Evolutionary conservation across 208 protist genomes (phyloP).

Genomic region (Strigomonas culicis): DNA sequence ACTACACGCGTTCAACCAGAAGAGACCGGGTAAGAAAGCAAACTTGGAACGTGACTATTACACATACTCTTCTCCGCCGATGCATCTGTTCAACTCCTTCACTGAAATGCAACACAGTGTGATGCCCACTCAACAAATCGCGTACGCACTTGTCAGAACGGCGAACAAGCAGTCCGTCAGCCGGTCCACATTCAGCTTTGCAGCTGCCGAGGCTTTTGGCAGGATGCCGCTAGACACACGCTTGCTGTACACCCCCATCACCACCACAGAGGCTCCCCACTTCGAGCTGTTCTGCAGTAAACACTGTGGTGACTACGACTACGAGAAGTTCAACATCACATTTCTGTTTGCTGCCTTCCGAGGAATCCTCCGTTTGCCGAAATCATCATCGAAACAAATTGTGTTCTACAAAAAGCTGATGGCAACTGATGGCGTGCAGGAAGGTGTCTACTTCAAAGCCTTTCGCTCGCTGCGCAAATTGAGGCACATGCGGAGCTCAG

Average conservation of each 20-base stretch:
- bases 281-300: conserved; percentile 74
- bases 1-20: conserved; percentile 11
- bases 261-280: conserved; percentile 37
- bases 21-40: conserved; percentile 24
- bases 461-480: conserved; percentile 41
- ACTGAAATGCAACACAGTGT: conserved; percentile 75
- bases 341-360: conserved; percentile 54
- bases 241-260: conserved; percentile 63
- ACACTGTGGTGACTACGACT: conserved; percentile 41
- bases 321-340: conserved; percentile 62
- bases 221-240: conserved; percentile 25
- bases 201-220: conserved; percentile 28
- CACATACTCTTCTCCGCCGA: too few species aligned
- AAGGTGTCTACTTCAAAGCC: conserved; percentile 54
- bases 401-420: conserved; percentile 10
- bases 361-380: conserved; percentile 26
- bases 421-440: conserved; percentile 44
- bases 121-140: conserved; percentile 48
- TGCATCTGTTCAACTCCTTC: conserved; percentile 74
- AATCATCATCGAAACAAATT: neutral
- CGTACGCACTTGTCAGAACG: conserved; percentile 35
- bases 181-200: neutral
- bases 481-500: conserved; percentile 44
- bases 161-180: neutral
- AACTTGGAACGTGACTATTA: conserved; percentile 8